These are phyloP conservation scores for Eucalyptus dawsonii DNA, from an alignment of 345 rosid species.

Conservation along the genomic window DNA sequence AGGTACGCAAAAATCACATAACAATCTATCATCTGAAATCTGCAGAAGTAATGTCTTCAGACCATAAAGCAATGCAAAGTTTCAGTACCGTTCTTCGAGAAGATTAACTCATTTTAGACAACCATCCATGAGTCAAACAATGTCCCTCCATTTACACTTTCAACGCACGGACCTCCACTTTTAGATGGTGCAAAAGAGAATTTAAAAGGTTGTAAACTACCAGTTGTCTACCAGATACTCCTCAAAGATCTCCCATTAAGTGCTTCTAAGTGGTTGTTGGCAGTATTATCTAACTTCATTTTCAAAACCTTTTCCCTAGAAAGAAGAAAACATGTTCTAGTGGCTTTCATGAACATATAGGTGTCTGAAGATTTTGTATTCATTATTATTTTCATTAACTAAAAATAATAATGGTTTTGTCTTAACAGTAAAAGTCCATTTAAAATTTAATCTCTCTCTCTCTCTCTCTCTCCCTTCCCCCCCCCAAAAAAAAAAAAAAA, in stretches of 20 bases:
- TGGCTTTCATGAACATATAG: not conserved
- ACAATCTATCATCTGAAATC: not conserved
- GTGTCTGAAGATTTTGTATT: not conserved
- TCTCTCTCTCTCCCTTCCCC: rapidly evolving
- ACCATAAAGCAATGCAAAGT: not conserved
- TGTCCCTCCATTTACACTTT: not conserved
- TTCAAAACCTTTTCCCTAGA: not conserved
- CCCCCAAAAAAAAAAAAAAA: not conserved
- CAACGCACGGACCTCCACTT: not conserved
- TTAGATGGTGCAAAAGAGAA: not conserved
- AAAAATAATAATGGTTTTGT: not conserved
- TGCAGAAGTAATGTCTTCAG: not conserved
- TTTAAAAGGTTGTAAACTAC: not conserved
- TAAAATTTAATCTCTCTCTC: not conserved
- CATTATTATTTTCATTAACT: not conserved
- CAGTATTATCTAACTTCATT: not conserved
- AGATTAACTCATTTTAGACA: not conserved
- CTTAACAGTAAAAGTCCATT: not conserved
- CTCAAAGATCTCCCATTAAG: not conserved
- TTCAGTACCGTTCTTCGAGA: not conserved
- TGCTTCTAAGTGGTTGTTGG: not conserved
- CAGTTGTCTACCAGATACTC: not conserved
- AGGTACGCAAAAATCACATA: not conserved
- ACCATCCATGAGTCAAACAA: not conserved
- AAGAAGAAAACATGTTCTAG: not conserved